Conservation (phyloP, 495 filamentous ascomycete genomes). For the Physcia stellaris region DNA sequence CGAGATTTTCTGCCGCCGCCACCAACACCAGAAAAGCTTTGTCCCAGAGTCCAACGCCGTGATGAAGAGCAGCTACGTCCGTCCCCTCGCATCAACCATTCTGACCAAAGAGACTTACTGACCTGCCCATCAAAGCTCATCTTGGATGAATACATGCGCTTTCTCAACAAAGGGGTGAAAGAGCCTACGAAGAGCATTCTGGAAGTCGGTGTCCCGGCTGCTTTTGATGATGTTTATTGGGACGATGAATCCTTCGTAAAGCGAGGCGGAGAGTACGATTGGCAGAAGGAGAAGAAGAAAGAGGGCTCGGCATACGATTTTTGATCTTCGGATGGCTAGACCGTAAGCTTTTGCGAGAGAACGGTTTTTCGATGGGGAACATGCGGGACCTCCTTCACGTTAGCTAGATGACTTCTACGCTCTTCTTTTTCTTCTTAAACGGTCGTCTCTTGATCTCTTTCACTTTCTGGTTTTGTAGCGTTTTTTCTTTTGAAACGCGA, state of each 20-base stretch:
- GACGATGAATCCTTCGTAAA: constrained; percentile 33
- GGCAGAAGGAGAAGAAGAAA: constrained; percentile 28
- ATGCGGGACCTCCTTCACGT: too few relatives aligned
- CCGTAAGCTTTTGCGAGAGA: too few relatives aligned
- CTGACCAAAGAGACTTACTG: background rate
- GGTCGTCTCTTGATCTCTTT: too few relatives aligned
- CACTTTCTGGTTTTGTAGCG: too few relatives aligned
- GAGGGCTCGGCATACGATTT: too few relatives aligned
- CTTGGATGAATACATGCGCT: constrained; percentile 42
- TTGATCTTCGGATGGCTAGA: too few relatives aligned
- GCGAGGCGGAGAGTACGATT: constrained; percentile 41
- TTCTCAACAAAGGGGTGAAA: constrained; percentile 32
- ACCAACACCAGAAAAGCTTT: constrained; percentile 27
- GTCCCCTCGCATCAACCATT: background rate
- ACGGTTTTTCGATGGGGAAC: too few relatives aligned
- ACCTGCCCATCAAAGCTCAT: constrained; percentile 21
- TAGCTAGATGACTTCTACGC: too few relatives aligned
- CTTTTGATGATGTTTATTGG: constrained; percentile 35
- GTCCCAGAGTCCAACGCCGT: constrained; percentile 37
- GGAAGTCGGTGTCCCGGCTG: constrained; percentile 36
- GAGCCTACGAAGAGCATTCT: constrained; percentile 29
- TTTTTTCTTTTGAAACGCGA: too few relatives aligned
- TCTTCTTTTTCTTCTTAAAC: too few relatives aligned
- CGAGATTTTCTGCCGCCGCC: constrained; percentile 31
- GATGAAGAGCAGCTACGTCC: constrained; percentile 34